Evolutionary conservation across 1,284 basidiomycete genomes (phyloP).

Genomic region (Apiotrichum gracile): DNA sequence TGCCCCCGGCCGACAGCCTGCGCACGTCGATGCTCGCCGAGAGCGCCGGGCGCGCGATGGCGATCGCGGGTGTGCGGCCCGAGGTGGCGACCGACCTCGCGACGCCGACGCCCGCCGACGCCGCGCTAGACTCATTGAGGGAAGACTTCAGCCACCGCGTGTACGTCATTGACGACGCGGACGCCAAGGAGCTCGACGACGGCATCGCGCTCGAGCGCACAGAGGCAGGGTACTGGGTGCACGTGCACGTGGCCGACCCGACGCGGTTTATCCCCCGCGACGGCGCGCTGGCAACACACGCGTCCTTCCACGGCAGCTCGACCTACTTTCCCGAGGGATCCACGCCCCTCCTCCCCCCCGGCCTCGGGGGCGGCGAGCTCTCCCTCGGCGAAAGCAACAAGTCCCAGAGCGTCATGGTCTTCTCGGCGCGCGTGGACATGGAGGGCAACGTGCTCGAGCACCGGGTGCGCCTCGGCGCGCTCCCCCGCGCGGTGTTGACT

Average conservation of each 20-base stretch:
- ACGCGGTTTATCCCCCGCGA: slow-evolving; percentile 69
- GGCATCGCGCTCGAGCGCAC: slow-evolving; percentile 75
- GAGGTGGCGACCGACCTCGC: slow-evolving; percentile 3
- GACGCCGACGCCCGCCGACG: slow-evolving; percentile 12
- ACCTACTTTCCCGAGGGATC: slow-evolving; percentile 63
- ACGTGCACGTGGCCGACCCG: slow-evolving; percentile 91
- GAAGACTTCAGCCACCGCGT: slow-evolving; percentile 76
- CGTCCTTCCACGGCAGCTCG: slow-evolving; percentile 54
- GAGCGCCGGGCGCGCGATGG: slow-evolving; percentile 14
- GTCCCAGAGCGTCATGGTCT: slow-evolving; percentile 62
- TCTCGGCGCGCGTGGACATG: slow-evolving; percentile 67
- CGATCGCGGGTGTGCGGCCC: slow-evolving; percentile 30
- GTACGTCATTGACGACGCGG: slow-evolving; percentile 80
- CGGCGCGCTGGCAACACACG: slow-evolving; percentile 57
- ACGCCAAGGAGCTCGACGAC: slow-evolving; percentile 87
- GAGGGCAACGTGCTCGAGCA: slow-evolving; percentile 65
- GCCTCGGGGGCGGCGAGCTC: slow-evolving; percentile 50
- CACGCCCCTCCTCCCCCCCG: slow-evolving; percentile 62
- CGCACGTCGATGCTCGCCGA: slow-evolving; percentile 32
- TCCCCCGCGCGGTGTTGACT: slow-evolving; percentile 62
- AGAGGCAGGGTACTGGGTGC: slow-evolving; percentile 68
- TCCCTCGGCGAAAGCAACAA: slow-evolving; percentile 53
- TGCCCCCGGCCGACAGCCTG: slow-evolving; percentile 63
- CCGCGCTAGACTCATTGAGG: slow-evolving; percentile 47
- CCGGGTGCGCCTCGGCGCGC: slow-evolving; percentile 62